Base-by-base conservation (phyloP, 148 eudicot species). In the Rhododendron griersonianum region DNA sequence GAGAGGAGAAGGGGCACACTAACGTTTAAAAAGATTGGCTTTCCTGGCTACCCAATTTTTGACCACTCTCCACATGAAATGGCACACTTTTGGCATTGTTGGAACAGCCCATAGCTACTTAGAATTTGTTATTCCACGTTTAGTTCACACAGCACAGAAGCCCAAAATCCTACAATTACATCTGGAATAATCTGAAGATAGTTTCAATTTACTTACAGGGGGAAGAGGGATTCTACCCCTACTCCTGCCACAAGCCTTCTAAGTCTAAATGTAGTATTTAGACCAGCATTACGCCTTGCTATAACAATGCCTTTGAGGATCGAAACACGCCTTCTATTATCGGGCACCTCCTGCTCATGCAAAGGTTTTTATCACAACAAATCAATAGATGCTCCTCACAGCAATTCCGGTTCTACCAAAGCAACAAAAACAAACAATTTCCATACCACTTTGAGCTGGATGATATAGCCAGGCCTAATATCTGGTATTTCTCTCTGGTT, bases 401-500 rank as follows among this genome's bases (percentile, higher is more conserved):
- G 77, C 25, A 14, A 45, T 76, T 41, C 45, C 8, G 45, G 45
- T 41, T 39, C 69, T 53, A 30, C 53, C 73, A 59, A 85, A 74
- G 28, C 61, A 61, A 9, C 16, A 11, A 33, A 48, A 50, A 87
- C 71, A 69, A 87, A 14, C 7, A 85, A 78, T 78, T 69, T 76
- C 59, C 91, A 28, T 93, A 93, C 99, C 99, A 97, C 89, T 97
- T 91, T 97, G 86, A 97, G 92, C 91, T 97, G 94, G 86, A 97
- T 83, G 81, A 92, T 93, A 84, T 95, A 91, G 73, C 99, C 99
- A 57, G 99, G 99, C 92, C 82, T 93, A 75, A 95, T 91, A 33
- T 97, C 99, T 53, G 98, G 98, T 84, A 94, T 91, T 86, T 95
- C 99, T 89, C 93, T 89, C 74, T 90, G 90, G 65, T 69, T 51